These are phyloP conservation scores for Heritiera littoralis DNA, from an alignment of 345 rosid species.

Conservation along the genomic window DNA sequence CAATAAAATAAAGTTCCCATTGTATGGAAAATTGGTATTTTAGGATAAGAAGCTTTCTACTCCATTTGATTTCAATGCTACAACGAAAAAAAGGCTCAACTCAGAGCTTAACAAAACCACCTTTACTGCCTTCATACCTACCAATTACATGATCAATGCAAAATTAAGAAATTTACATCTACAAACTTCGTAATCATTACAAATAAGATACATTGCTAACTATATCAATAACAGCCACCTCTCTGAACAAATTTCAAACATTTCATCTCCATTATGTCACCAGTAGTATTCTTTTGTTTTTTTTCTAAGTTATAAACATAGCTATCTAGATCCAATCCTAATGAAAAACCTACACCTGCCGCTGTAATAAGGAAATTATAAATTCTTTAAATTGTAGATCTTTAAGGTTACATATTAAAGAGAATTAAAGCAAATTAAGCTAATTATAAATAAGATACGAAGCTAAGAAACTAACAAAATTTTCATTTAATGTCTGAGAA, in stretches of 20 bases:
- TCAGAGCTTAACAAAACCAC: background rate
- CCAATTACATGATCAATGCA: background rate
- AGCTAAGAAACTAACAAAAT: background rate
- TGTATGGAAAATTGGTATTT: background rate
- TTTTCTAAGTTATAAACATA: background rate
- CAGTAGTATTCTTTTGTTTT: background rate
- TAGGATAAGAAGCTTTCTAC: background rate
- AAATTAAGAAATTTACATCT: background rate
- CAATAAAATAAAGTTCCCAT: background rate
- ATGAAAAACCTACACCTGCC: background rate
- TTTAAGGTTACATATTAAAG: background rate
- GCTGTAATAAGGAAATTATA: background rate
- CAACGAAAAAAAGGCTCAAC: background rate
- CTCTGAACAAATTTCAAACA: slow-evolving; percentile 1
- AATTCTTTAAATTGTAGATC: background rate
- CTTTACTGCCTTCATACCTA: background rate
- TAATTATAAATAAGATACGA: background rate
- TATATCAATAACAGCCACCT: background rate
- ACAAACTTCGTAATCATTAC: background rate
- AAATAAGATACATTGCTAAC: background rate
- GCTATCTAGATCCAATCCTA: background rate
- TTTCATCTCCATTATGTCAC: background rate
- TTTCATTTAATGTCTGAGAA: background rate
- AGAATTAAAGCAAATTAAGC: background rate
- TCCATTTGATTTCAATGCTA: background rate